Base-by-base conservation (phyloP, 2,329 filamentous ascomycete species). In the Neonectria magnoliae region DNA sequence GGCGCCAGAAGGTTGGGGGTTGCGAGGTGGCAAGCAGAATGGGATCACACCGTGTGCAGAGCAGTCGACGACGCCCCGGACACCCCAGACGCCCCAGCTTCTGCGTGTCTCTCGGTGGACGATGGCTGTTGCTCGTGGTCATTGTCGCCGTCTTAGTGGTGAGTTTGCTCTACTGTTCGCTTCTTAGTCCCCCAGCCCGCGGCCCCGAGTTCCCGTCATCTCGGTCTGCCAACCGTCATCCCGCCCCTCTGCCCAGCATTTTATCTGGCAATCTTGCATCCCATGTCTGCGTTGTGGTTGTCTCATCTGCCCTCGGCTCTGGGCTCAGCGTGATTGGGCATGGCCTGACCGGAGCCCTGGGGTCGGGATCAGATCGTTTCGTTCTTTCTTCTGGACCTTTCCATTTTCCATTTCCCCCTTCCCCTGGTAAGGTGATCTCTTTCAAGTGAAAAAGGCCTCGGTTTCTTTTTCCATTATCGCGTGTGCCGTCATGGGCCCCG, bases 281-380 rank as follows among this genome's bases (percentile, higher is more conserved):
- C 59, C 65, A 64, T 66, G 63, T 45, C 44, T 20, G 57, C 38
- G 42, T 60, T 71, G 65, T 65, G 31, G 42, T 60, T 71, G 65
- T 65, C 67, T 58, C 53, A 62, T 59, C 57, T 56, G 70, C 60
- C 63, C 68, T 63, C 58, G 64, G 65, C 38, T 53, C 57, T 68
- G 70, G 69, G 57, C 66, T 68, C 68, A 67, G 67, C 60, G 52
- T 65, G 57, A 63, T 62, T 60, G 64, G 67, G 64, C 62, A 67
- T 72, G 70, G 57, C 60, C 64, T 72, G 70, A 68, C 66, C 66
- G 59, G 71, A 65, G 66, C 52, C 55, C 65, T 67, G 44, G 61
- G 59, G 18, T 42, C 36, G 22, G 57, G 57, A 42, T 54, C 47
- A 52, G 56, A 45, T 36, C 38, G 31, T 50, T 38, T 51, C 18